These are phyloP conservation scores for Vitis hybrid DNA, from an alignment of 177 flowering plant genomes.

Conservation along the genomic window DNA sequence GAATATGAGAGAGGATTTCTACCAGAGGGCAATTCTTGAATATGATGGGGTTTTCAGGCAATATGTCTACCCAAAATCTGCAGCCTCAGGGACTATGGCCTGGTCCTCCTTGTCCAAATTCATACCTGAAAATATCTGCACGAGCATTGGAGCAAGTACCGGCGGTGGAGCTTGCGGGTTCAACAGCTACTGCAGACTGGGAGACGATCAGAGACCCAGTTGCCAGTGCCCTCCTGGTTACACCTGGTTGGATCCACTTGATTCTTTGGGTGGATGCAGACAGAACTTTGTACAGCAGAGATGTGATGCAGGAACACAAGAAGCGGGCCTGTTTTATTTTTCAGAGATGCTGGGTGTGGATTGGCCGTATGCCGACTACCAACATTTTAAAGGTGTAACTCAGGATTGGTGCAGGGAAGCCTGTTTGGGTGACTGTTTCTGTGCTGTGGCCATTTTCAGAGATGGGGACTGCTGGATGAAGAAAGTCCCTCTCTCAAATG, in stretches of 20 bases:
- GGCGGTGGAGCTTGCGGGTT: slow-evolving; percentile 20
- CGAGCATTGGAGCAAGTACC: neutral
- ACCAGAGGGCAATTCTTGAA: slow-evolving; percentile 35
- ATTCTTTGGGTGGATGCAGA: slow-evolving; percentile 26
- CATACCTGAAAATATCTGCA: slow-evolving; percentile 36
- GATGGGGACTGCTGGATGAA: slow-evolving; percentile 31
- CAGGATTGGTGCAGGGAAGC: slow-evolving; percentile 21
- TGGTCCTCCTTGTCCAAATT: neutral
- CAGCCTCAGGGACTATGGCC: neutral
- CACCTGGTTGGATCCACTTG: slow-evolving; percentile 32
- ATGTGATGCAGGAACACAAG: slow-evolving; percentile 10
- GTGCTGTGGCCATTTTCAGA: slow-evolving; percentile 28
- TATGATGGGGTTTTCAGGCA: slow-evolving; percentile 37
- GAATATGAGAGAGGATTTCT: slow-evolving; percentile 6
- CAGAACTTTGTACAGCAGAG: slow-evolving; percentile 15
- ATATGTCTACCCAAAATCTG: slow-evolving; percentile 18
- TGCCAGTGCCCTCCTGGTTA: slow-evolving; percentile 47
- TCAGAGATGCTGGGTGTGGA: slow-evolving; percentile 4
- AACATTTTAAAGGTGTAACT: neutral
- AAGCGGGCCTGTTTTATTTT: neutral
- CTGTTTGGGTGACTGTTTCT: slow-evolving; percentile 38
- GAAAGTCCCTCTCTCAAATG: slow-evolving; percentile 36
- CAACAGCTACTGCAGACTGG: slow-evolving; percentile 14
- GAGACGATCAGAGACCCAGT: slow-evolving; percentile 3
- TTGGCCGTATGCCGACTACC: slow-evolving; percentile 31